Evolutionary conservation across 192 early-diverging fungal species (phyloP).

Genomic region (Coemansia sp.): DNA sequence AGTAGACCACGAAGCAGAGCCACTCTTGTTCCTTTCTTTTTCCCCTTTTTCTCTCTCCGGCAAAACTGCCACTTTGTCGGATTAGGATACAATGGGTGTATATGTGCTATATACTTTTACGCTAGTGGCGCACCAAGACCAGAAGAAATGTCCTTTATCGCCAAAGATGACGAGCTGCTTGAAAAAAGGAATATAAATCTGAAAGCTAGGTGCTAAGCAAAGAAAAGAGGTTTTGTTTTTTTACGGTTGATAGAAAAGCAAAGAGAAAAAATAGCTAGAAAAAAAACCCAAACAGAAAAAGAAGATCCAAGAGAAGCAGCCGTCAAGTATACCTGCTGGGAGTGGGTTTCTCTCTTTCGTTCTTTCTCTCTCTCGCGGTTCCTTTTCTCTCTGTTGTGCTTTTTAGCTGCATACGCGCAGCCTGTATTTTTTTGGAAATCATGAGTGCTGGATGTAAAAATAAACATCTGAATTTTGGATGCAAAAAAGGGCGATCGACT

Average conservation of each 20-base stretch:
- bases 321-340: neutral
- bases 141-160: neutral
- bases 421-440: slow-evolving; percentile 6
- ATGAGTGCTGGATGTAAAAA: neutral
- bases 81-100: neutral
- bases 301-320: slow-evolving; percentile 7
- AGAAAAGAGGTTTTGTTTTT: neutral
- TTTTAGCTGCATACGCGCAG: neutral
- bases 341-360: no score
- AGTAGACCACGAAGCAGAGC: neutral
- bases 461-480: neutral
- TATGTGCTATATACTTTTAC: neutral
- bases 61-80: neutral
- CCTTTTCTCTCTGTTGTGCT: neutral
- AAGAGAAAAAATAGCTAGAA: slow-evolving; percentile 1
- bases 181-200: neutral
- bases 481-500: no score
- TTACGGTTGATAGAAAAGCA: slow-evolving; percentile 1
- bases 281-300: slow-evolving; percentile 2
- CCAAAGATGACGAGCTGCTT: neutral
- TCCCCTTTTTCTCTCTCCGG: neutral
- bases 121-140: neutral
- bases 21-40: no score
- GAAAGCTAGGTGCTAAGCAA: neutral
- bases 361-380: neutral